A percentile compares a stretch with the other conserved stretches of the same genome.
Conservation (phyloP, 352 stramenopile species). For the Phytopythium montanum region DNA sequence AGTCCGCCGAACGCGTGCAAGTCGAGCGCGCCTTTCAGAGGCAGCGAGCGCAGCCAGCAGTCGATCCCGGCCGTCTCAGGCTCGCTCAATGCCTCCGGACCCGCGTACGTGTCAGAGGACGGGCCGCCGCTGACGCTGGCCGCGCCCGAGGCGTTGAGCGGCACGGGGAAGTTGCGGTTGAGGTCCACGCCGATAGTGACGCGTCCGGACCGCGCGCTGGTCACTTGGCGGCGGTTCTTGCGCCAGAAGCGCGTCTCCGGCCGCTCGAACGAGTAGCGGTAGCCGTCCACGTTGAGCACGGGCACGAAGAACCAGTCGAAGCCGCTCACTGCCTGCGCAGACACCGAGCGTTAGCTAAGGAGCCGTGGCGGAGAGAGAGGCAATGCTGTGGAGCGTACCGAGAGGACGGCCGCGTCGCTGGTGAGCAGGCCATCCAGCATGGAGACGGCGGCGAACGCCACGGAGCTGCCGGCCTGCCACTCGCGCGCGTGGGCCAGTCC, state of each 20-base stretch:
- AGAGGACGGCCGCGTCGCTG: constrained; percentile 9
- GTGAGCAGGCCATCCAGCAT: constrained; percentile 18
- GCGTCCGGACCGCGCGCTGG: not conserved
- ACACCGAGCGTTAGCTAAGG: not conserved
- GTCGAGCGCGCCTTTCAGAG: constrained; percentile 18
- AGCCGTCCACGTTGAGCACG: constrained; percentile 34
- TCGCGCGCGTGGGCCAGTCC: constrained; percentile 30
- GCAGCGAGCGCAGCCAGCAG: constrained; percentile 15
- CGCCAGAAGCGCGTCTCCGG: constrained; percentile 21
- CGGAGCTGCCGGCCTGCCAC: constrained; percentile 44
- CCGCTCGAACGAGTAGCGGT: constrained; percentile 18
- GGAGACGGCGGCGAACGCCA: constrained; percentile 39
- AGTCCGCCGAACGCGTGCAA: constrained; percentile 22
- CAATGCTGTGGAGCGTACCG: not conserved
- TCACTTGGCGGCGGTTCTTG: constrained; percentile 22
- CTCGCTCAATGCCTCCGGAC: constrained; percentile 15
- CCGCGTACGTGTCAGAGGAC: constrained; percentile 18
- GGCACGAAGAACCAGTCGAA: constrained; percentile 29
- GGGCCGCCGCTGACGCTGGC: constrained; percentile 7
- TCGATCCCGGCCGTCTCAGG: constrained; percentile 20
- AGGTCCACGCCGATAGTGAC: constrained; percentile 22
- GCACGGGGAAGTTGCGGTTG: constrained; percentile 26
- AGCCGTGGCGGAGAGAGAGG: not conserved
- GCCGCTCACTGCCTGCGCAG: constrained; percentile 9
- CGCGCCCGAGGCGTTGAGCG: constrained; percentile 7